phyloP scores from a whole-genome alignment of 75 land plant species.

The Cupressus sempervirens region DNA sequence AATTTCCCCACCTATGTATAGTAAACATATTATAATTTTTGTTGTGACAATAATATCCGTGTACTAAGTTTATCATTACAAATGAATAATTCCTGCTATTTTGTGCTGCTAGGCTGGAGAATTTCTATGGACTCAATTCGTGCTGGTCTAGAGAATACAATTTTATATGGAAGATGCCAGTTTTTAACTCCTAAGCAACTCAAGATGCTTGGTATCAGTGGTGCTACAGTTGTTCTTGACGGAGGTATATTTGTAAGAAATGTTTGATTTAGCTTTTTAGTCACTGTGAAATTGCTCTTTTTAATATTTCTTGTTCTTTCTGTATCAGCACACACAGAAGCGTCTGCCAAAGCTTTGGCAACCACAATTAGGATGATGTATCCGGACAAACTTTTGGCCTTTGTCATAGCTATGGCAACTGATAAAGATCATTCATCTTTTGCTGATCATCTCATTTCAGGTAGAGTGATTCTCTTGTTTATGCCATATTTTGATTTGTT shows the following conservation, averaged over 20 bases:
- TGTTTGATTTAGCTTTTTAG: not conserved
- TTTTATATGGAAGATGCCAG: slow-evolving; percentile 75
- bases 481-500: not conserved
- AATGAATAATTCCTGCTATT: not conserved
- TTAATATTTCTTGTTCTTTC: not conserved
- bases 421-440: slow-evolving; percentile 86
- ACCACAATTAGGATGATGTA: slow-evolving; percentile 44
- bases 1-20: not conserved
- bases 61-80: not conserved
- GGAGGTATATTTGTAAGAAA: slow-evolving; percentile 54
- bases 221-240: slow-evolving; percentile 64
- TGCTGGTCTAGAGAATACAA: slow-evolving; percentile 59
- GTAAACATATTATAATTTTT: not conserved
- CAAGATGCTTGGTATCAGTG: slow-evolving; percentile 40
- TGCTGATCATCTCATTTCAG: slow-evolving; percentile 62
- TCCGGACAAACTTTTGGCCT: slow-evolving; percentile 47
- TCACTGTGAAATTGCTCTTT: not conserved
- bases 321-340: slow-evolving; percentile 84
- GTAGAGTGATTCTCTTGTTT: slow-evolving; percentile 18
- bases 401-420: slow-evolving; percentile 90
- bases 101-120: slow-evolving; percentile 53
- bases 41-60: not conserved
- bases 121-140: slow-evolving; percentile 62
- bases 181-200: slow-evolving; percentile 41
- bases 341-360: slow-evolving; percentile 73